Conservation (phyloP, 2,329 filamentous ascomycete genomes). For the Alternaria angustiovoidea region DNA sequence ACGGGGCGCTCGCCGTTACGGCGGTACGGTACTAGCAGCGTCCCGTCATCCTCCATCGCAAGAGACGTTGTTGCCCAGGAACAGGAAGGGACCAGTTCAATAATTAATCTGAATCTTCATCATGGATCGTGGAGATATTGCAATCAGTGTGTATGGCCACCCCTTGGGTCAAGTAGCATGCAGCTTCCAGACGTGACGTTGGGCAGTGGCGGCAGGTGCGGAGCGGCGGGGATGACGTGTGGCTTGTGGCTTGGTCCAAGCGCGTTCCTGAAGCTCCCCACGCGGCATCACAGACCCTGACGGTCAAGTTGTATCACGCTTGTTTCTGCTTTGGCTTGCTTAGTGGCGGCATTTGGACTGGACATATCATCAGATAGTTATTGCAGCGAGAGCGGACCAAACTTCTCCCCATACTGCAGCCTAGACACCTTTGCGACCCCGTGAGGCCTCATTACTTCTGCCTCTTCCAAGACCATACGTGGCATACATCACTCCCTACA, state of each 20-base stretch:
- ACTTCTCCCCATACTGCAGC: neutral
- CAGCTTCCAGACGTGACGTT: neutral
- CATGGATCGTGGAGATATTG: neutral
- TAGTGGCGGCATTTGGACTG: slow-evolving; percentile 1
- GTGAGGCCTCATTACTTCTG: slow-evolving; percentile 7
- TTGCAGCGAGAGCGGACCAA: neutral
- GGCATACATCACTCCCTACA: neutral
- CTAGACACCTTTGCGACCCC: slow-evolving; percentile 2
- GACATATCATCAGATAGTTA: neutral
- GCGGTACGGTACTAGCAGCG: too few species aligned
- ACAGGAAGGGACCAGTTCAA: neutral
- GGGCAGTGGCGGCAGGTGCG: neutral
- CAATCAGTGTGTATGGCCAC: neutral
- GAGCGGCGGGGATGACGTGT: slow-evolving; percentile 20
- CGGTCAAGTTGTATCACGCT: slow-evolving; percentile 1
- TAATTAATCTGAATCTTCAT: neutral
- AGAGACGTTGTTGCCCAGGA: too few species aligned
- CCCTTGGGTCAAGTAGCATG: neutral
- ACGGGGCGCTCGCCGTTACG: too few species aligned
- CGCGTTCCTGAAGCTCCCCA: slow-evolving; percentile 7
- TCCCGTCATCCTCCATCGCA: too few species aligned
- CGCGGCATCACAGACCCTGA: slow-evolving; percentile 3
- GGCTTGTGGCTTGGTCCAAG: slow-evolving; percentile 21
- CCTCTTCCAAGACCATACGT: slow-evolving; percentile 4
- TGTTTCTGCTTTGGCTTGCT: neutral